These are phyloP conservation scores for Aspergillus amoenus DNA, from an alignment of 2,329 filamentous ascomycete species.

Conservation along the genomic window DNA sequence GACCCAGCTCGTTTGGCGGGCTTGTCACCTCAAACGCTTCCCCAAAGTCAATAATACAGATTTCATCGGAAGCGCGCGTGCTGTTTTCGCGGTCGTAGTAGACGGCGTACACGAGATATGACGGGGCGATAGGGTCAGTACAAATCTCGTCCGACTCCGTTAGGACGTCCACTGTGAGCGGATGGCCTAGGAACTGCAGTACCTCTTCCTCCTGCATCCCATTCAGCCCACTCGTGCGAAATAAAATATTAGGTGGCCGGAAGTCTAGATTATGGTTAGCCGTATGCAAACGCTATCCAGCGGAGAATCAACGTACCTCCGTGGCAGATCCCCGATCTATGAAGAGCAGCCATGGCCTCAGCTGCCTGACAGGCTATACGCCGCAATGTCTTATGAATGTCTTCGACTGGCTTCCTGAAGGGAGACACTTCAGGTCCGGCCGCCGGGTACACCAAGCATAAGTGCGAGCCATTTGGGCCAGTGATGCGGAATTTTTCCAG, in stretches of 20 bases:
- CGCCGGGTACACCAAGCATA: too few species aligned
- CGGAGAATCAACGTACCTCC: not conserved
- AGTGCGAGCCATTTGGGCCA: too few species aligned
- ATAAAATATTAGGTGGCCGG: not conserved
- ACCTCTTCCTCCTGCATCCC: not conserved
- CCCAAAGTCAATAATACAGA: not conserved
- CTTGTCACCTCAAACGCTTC: not conserved
- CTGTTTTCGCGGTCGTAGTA: too few species aligned
- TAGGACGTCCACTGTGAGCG: not conserved
- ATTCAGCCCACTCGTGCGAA: not conserved
- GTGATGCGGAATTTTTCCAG: too few species aligned
- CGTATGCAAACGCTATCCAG: too few species aligned
- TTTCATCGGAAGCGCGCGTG: not conserved
- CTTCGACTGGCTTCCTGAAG: too few species aligned
- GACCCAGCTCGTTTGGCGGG: rapidly evolving
- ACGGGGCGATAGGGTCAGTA: not conserved
- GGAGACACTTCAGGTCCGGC: too few species aligned
- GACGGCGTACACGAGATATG: too few species aligned
- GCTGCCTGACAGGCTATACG: too few species aligned
- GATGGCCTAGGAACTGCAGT: not conserved
- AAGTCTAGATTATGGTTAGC: not conserved
- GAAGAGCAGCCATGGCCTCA: too few species aligned
- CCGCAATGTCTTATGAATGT: too few species aligned
- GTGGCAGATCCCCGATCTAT: not conserved
- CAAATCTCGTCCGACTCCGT: too few species aligned